Evolutionary conservation across 306 rosid species (phyloP), one percentile per base, ranked within the genome.

Genomic region (Castanopsis chinensis): DNA sequence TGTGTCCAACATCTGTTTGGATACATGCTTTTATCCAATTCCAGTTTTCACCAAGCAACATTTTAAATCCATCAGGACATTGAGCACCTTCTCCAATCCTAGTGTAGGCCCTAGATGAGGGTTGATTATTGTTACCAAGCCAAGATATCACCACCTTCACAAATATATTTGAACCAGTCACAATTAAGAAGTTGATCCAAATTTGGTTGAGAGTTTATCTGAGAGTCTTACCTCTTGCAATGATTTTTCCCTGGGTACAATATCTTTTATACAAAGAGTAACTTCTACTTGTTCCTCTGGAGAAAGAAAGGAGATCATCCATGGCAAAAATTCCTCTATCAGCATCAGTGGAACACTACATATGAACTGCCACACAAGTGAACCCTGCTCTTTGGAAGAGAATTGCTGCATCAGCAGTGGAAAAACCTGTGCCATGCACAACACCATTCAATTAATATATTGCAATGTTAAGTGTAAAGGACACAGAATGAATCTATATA

Each of bases 341-440:
- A 95, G 78, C 78, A 86, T 80, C 80, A 95, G 63, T 58, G 99
- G 99, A 79, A 95, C 88, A 83, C 92, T 93, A 76, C 94, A 91
- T 65, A 95, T 41, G 90, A 91, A 95, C 81, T 89, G 89, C 99
- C 98, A 95, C 83, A 91, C 90, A 73, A 95, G 94, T 6, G 91
- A 84, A 43, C 97, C 93, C 83, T 95, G 99, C 79, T 90, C 96
- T 78, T 78, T 71, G 0, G 81, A 60, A 52, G 94, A 91, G 77
- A 92, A 83, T 37, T 92, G 93, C 77, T 83, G 88, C 74, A 90
- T 74, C 84, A 95, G 83, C 85, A 86, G 77, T 28, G 99, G 98
- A 75, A 95, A 92, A 81, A 91, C 91, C 99, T 95, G 93, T 78
- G 79, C 53, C 75, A 23, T 45, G 63, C 56, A 28, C 17, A 28